Evolutionary conservation across 768 basidiomycete species (phyloP).

Genomic region (Rhodotorula paludigena): DNA sequence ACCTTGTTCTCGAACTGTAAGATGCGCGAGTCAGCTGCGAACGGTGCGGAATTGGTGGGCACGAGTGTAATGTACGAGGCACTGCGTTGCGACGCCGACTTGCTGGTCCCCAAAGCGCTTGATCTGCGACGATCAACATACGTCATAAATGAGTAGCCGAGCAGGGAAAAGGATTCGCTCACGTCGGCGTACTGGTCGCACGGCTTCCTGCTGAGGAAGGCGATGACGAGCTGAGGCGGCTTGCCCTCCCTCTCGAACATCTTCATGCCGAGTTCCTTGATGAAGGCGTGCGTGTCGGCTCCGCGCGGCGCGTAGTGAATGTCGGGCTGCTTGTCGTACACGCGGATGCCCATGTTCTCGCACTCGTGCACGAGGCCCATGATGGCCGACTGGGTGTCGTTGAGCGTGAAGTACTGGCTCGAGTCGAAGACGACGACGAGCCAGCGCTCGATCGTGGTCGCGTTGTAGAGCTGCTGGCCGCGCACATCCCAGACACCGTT

Average conservation of each 20-base stretch:
- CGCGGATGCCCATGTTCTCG: neutral
- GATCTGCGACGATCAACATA: slow-evolving; percentile 6
- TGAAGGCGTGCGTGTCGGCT: neutral
- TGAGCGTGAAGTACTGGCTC: neutral
- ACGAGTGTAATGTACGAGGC: slow-evolving; percentile 22
- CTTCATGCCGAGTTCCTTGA: neutral
- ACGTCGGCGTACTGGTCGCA: slow-evolving; percentile 1
- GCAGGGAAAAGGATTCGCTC: neutral
- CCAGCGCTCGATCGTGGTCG: neutral
- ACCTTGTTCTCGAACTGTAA: slow-evolving; percentile 23
- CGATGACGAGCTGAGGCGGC: slow-evolving; percentile 5
- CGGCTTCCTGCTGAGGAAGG: slow-evolving; percentile 12
- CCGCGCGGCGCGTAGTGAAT: slow-evolving; percentile 10
- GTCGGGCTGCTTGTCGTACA: neutral
- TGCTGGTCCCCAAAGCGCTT: slow-evolving; percentile 32
- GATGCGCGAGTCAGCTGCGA: neutral
- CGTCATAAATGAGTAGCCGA: neutral
- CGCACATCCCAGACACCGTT: slow-evolving; percentile 5
- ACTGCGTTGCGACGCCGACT: slow-evolving; percentile 38
- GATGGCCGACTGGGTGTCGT: neutral
- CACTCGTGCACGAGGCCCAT: slow-evolving; percentile 8
- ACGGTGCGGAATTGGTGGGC: neutral
- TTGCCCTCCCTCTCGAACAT: neutral
- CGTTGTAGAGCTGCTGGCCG: neutral
- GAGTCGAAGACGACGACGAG: slow-evolving; percentile 5